phyloP scores from a whole-genome alignment of 495 filamentous ascomycete species.

The Aspergillus bertholletiae region DNA sequence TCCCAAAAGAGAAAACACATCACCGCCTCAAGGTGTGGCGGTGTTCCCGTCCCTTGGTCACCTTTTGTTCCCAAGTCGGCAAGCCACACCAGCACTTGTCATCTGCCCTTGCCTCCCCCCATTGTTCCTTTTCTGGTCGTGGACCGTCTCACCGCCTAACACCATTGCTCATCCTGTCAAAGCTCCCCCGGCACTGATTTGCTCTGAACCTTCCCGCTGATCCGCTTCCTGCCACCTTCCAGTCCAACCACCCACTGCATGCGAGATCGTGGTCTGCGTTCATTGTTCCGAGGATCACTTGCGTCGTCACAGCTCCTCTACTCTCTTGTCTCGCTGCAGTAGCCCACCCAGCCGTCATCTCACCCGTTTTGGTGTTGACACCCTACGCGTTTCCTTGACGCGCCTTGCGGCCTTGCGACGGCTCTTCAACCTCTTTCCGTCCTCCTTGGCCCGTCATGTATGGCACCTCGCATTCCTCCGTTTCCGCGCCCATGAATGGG shows the following conservation, averaged over 20 bases:
- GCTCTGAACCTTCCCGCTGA: conserved; percentile 24
- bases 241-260: conserved; percentile 20
- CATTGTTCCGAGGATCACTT: conserved; percentile 20
- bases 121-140: neutral
- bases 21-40: conserved; percentile 24
- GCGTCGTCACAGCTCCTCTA: conserved; percentile 18
- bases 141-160: conserved; percentile 3
- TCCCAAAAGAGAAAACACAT: too few species aligned
- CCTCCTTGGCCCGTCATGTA: conserved; percentile 52
- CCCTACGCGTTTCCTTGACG: conserved; percentile 32
- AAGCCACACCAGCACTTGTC: conserved; percentile 9
- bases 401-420: conserved; percentile 30
- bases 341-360: conserved; percentile 19
- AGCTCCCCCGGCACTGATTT: conserved; percentile 17
- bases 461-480: conserved; percentile 47
- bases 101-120: neutral
- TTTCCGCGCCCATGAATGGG: conserved; percentile 55
- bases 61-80: neutral
- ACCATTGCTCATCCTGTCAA: conserved; percentile 8
- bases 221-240: conserved; percentile 23
- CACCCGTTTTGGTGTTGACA: conserved; percentile 15
- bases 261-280: conserved; percentile 20
- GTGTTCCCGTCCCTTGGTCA: conserved; percentile 1
- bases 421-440: conserved; percentile 28
- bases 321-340: conserved; percentile 24